Percentiles rank a stretch among this genome's conserved stretches.
phyloP scores from a whole-genome alignment of 345 rosid genomes.

The Eucalyptus curtisii region DNA sequence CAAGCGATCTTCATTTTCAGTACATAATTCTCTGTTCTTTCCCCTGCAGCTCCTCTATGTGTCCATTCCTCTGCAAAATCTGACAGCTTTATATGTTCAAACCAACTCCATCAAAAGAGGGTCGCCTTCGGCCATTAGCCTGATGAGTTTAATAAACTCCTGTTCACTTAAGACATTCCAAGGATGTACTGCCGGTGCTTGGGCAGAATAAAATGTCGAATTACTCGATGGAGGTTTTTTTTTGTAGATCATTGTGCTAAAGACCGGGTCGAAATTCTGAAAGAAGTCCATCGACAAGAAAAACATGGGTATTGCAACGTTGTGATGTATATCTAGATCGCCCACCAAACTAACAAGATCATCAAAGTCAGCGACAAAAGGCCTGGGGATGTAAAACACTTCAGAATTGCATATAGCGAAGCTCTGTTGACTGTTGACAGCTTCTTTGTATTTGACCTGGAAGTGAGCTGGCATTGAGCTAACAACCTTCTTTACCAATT shows the following conservation, averaged over 20 bases:
- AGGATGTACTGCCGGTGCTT: slow-evolving; percentile 87
- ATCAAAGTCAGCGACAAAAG: slow-evolving; percentile 35
- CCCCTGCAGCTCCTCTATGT: slow-evolving; percentile 9
- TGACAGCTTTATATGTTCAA: slow-evolving; percentile 13
- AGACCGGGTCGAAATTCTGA: slow-evolving; percentile 73
- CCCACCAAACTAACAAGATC: slow-evolving; percentile 91
- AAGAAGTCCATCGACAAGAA: slow-evolving; percentile 83
- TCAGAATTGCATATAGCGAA: slow-evolving; percentile 76
- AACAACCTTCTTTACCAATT: slow-evolving; percentile 59
- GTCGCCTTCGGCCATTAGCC: slow-evolving; percentile 96
- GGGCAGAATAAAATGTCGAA: slow-evolving; percentile 56
- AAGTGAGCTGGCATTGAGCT: slow-evolving; percentile 81
- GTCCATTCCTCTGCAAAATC: neutral
- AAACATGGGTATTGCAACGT: slow-evolving; percentile 92
- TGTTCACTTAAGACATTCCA: slow-evolving; percentile 79
- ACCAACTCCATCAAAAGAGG: slow-evolving; percentile 83
- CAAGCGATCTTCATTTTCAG: neutral
- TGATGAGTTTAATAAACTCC: slow-evolving; percentile 80
- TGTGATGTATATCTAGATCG: slow-evolving; percentile 58
- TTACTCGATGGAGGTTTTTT: slow-evolving; percentile 40
- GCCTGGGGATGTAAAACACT: slow-evolving; percentile 78
- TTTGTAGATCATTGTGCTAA: slow-evolving; percentile 72
- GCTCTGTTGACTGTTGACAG: slow-evolving; percentile 35
- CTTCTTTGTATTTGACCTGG: slow-evolving; percentile 90
- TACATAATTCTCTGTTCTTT: slow-evolving; percentile 17